These are phyloP conservation scores for Grosmannia huntii DNA, from an alignment of 2,329 filamentous ascomycete genomes.

Conservation along the genomic window DNA sequence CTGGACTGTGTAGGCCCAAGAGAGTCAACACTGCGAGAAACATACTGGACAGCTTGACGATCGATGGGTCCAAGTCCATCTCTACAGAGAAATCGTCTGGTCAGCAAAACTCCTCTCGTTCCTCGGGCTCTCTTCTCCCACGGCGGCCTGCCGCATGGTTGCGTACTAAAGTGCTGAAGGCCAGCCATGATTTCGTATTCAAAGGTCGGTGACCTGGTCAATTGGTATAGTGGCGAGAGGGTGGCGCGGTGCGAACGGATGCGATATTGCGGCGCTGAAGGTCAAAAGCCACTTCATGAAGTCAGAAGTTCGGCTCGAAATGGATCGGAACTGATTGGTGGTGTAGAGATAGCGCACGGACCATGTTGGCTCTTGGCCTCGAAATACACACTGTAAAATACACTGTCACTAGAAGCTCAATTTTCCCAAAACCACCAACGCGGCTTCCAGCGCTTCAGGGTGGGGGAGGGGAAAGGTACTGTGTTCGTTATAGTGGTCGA, in stretches of 20 bases:
- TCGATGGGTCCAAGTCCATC: conserved; percentile 33
- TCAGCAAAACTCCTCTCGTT: conserved; percentile 15
- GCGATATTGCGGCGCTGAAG: not conserved
- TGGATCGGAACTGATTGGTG: conserved; percentile 12
- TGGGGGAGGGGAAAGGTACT: not conserved
- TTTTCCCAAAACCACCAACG: not conserved
- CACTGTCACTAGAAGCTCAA: not conserved
- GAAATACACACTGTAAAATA: not conserved
- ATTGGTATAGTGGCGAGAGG: not conserved
- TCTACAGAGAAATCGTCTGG: conserved; percentile 19
- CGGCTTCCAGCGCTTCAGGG: not conserved
- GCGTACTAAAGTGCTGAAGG: conserved; percentile 30
- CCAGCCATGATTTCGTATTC: conserved; percentile 26
- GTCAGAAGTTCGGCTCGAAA: conserved; percentile 5
- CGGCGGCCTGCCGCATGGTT: not conserved
- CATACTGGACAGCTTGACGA: conserved; percentile 33
- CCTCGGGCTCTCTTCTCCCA: not conserved
- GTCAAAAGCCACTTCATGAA: not conserved
- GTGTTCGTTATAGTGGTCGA: not conserved
- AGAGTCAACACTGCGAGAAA: not conserved
- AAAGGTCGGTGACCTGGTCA: conserved; percentile 4
- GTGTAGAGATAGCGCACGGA: not conserved
- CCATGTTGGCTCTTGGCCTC: not conserved
- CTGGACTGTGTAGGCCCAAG: not conserved
- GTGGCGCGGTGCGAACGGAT: not conserved